Base-by-base conservation (phyloP, 495 filamentous ascomycete species). In the Hypoxylon crocopeplum region DNA sequence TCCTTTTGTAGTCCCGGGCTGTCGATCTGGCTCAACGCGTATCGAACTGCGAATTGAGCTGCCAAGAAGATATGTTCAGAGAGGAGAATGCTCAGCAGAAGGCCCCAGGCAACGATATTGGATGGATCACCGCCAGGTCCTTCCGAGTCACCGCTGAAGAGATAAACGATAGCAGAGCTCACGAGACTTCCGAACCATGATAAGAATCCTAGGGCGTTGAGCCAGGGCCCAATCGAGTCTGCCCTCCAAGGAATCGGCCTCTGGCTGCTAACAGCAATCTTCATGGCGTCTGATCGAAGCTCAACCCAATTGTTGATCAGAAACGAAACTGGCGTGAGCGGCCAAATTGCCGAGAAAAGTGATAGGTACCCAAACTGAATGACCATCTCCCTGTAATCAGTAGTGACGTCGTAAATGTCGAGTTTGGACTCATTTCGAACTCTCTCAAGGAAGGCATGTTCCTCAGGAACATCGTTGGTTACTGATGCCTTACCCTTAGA, bases 231-330 rank as follows among this genome's bases (percentile, higher is more conserved):
- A 62, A 98, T 98, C 2, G 89, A 92, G 71, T 98, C 95, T 1
- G 90, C 87, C 11, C 94, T 86, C 72, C 86, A 86, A 0, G 94
- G 94, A 10, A 88, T 89, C 0, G 94, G 95, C 7, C 94, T 83
- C 62, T 91, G 88, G 80, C 90, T 93, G 70, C 92, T 89, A 48
- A 90, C 77, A 61, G 92, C 92, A 59, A 98, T 98, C 68, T 98
- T 98, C 73, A 93, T 83, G 12, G 96, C 93, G 58, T 98, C 94
- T 17, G 89, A 89, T 20, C 94, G 89, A 11, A 97, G 83, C 63
- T 98, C 95, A 44, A 98, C 69, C 94, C 94, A 98, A 77, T 98
- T 94, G 72, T 97, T 97, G 72, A 95, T 77, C 7, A 97, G 74
- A 81, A 98, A 98, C 0, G 91, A 94, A 27, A 92, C 80, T 0